phyloP scores from a whole-genome alignment of 208 protist species.

The Leptomonas pyrrhocoris region DNA sequence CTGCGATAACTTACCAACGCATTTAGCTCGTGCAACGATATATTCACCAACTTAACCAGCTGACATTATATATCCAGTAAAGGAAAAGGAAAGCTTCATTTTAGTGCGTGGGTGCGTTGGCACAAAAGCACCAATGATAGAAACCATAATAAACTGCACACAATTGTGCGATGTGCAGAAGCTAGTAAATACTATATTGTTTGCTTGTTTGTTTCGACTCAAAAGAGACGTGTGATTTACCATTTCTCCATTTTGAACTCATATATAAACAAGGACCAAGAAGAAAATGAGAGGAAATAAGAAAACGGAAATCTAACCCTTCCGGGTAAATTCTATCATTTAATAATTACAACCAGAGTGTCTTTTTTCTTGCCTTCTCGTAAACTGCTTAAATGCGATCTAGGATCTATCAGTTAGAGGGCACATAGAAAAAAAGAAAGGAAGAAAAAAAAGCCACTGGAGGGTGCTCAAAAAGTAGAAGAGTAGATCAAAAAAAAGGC shows the following conservation, averaged over 20 bases:
- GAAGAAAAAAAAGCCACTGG: slow-evolving; percentile 5
- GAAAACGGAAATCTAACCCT: slow-evolving; percentile 36
- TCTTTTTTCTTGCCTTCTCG: slow-evolving; percentile 6
- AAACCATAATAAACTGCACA: no score
- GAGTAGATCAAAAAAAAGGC: slow-evolving; percentile 15
- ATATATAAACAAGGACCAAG: not conserved
- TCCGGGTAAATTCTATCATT: slow-evolving; percentile 35
- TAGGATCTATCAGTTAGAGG: slow-evolving; percentile 19
- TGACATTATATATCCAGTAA: no score
- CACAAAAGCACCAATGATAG: no score
- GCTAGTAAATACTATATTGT: no score
- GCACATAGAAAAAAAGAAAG: slow-evolving; percentile 6
- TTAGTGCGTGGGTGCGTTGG: no score
- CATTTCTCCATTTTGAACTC: slow-evolving; percentile 11
- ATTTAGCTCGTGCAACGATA: not conserved
- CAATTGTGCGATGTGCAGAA: no score
- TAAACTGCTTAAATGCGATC: not conserved
- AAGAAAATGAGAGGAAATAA: not conserved
- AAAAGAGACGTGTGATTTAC: not conserved
- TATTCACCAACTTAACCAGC: not conserved
- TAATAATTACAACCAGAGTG: slow-evolving; percentile 18
- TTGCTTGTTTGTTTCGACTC: no score
- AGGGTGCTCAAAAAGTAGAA: slow-evolving; percentile 28
- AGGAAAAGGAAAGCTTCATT: no score
- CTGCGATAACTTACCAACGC: no score